Conservation (phyloP, 352 stramenopile genomes). For the Pelagophyceae sp. region DNA sequence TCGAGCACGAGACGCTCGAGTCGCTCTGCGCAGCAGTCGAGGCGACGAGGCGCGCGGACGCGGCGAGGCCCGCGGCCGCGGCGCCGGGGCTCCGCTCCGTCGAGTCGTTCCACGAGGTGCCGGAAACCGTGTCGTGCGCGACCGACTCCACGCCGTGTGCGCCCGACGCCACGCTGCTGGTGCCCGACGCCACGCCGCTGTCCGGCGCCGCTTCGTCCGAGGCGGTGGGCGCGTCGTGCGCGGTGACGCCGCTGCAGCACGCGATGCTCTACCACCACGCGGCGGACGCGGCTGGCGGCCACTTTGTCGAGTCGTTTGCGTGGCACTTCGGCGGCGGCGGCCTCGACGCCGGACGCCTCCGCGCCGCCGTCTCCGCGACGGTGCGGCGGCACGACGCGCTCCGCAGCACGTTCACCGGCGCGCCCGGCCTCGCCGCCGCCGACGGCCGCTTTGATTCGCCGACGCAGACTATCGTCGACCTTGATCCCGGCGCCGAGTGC, state of each 20-base stretch:
- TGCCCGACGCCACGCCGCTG: too few relatives aligned
- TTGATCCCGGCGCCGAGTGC: too few relatives aligned
- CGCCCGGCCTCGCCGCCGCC: too few relatives aligned
- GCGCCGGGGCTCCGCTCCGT: neutral
- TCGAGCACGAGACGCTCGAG: neutral
- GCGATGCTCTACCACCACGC: conserved; percentile 24
- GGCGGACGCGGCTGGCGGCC: neutral
- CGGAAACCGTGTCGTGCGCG: neutral
- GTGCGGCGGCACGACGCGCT: neutral
- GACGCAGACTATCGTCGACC: neutral
- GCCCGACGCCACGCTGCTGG: too few relatives aligned
- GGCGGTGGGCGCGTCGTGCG: neutral
- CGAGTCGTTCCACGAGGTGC: neutral
- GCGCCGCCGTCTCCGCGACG: neutral
- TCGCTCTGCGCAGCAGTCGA: neutral
- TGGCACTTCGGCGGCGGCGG: neutral
- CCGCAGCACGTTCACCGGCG: conserved; percentile 8
- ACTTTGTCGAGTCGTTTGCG: conserved; percentile 22
- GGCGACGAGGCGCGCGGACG: too few relatives aligned
- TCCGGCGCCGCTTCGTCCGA: neutral
- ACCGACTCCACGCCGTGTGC: too few relatives aligned
- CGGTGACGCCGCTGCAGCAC: conserved; percentile 8
- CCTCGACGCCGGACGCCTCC: neutral
- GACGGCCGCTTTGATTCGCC: neutral
- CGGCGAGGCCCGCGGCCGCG: too few relatives aligned